These are phyloP conservation scores for Hylodesmum podocarpum DNA, from an alignment of 306 rosid species.

Conservation along the genomic window DNA sequence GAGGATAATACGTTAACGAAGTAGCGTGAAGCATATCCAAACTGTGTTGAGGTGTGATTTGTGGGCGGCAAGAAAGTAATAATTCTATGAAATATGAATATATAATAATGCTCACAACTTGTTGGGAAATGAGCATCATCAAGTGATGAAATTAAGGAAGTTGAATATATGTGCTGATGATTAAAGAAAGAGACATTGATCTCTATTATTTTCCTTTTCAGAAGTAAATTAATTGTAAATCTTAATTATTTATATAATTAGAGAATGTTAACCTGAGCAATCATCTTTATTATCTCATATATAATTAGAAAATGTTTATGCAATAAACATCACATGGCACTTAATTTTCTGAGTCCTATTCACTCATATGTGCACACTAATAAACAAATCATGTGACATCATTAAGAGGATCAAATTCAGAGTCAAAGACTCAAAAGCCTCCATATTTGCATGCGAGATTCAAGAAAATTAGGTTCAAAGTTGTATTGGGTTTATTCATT, in stretches of 20 bases:
- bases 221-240: background rate
- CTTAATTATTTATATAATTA: background rate
- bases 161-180: background rate
- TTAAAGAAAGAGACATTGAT: background rate
- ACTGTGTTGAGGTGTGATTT: background rate
- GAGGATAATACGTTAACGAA: background rate
- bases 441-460: slow-evolving; percentile 21
- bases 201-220: background rate
- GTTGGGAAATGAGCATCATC: background rate
- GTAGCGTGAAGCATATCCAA: slow-evolving; percentile 10
- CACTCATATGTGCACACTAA: background rate
- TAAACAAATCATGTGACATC: background rate
- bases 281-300: background rate
- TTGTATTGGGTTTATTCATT: background rate
- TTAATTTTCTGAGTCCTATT: background rate
- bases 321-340: slow-evolving; percentile 5
- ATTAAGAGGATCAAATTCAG: background rate
- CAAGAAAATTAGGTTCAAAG: background rate
- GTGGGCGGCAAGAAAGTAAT: background rate
- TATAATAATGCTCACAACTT: background rate
- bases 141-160: background rate
- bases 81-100: background rate
- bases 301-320: background rate
- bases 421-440: slow-evolving; percentile 3
- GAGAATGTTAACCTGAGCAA: background rate